Conservation (phyloP, 805 yeast genomes). For the Hermanozyma aechmeae region DNA sequence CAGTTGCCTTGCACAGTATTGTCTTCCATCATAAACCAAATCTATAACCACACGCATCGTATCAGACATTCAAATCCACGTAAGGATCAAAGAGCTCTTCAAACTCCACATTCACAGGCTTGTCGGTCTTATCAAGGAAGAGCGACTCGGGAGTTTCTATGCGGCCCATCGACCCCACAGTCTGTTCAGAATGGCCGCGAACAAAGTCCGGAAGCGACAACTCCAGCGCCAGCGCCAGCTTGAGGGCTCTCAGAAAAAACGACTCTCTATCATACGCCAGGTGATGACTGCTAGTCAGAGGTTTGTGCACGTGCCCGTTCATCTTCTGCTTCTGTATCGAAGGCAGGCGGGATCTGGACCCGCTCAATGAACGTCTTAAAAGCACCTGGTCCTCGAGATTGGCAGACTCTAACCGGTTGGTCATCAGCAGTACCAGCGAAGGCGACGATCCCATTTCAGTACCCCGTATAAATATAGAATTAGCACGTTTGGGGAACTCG, state of each 20-base stretch:
- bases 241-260: conserved; percentile 1
- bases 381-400: conserved; percentile 7
- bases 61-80: too few species aligned
- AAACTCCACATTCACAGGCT: too few species aligned
- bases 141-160: too few species aligned
- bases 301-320: conserved; percentile 13
- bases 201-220: conserved; percentile 1
- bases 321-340: conserved; percentile 5
- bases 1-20: too few species aligned
- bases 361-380: conserved; percentile 1
- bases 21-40: too few species aligned
- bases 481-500: conserved; percentile 8
- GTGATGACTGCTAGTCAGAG: conserved; percentile 1
- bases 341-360: conserved; percentile 7
- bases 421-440: conserved; percentile 14
- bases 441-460: conserved; percentile 6
- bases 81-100: too few species aligned
- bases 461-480: conserved; percentile 8
- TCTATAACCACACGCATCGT: too few species aligned
- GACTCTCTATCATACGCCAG: background rate
- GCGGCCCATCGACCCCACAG: conserved; percentile 2
- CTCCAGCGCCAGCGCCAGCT: background rate
- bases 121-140: too few species aligned
- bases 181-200: too few species aligned
- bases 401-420: conserved; percentile 20